These are phyloP conservation scores for Plectosphaerella plurivora DNA, from an alignment of 2,329 filamentous ascomycete species.

Conservation along the genomic window DNA sequence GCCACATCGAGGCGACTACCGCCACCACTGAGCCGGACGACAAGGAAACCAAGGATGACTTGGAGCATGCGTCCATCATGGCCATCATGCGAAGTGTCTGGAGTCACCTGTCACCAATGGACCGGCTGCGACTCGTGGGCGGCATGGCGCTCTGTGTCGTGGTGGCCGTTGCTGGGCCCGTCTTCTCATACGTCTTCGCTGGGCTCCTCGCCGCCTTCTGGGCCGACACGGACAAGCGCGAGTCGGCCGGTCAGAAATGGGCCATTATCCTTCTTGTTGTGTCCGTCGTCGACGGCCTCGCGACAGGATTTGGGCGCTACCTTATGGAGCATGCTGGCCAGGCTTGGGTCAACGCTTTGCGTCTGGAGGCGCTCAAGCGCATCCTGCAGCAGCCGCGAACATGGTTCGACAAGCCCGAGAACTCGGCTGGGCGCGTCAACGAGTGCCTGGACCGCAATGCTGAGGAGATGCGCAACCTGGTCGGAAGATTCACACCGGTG, in stretches of 20 bases:
- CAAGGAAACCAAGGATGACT: neutral
- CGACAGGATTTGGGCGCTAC: constrained; percentile 64
- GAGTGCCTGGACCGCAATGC: constrained; percentile 75
- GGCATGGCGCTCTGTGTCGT: constrained; percentile 59
- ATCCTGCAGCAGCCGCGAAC: constrained; percentile 71
- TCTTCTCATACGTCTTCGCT: constrained; percentile 73
- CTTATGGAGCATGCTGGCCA: constrained; percentile 69
- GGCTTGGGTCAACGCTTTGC: constrained; percentile 70
- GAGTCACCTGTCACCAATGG: constrained; percentile 51
- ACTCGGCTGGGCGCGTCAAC: constrained; percentile 59
- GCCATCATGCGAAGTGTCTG: constrained; percentile 41
- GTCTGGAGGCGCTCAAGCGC: constrained; percentile 60
- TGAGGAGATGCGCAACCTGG: constrained; percentile 81
- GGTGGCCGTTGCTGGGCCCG: constrained; percentile 64
- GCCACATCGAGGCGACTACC: neutral
- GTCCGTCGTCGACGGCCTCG: constrained; percentile 60
- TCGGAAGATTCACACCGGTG: constrained; percentile 72
- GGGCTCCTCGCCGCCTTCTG: constrained; percentile 70
- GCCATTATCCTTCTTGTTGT: constrained; percentile 66
- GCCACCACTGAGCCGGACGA: neutral
- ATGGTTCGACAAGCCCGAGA: constrained; percentile 72
- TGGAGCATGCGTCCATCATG: constrained; percentile 28
- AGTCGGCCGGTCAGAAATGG: constrained; percentile 55
- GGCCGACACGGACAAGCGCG: constrained; percentile 39
- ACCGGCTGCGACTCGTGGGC: constrained; percentile 50